Conservation (phyloP, 352 stramenopile genomes). For the Aphanomyces invadans region DNA sequence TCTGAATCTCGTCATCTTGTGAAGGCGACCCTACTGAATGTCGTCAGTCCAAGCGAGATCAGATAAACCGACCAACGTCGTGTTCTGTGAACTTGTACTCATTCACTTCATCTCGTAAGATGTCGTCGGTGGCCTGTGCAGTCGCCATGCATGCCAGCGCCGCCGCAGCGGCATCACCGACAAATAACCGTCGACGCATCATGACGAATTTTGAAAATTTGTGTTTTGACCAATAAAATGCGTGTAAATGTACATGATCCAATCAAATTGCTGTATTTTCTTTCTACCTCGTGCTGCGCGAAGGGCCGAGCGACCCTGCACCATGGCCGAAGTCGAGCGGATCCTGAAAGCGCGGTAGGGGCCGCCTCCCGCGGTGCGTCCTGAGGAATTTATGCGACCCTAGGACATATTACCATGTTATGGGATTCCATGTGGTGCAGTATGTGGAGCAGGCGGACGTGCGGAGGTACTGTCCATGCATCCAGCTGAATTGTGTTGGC, state of each 20-base stretch:
- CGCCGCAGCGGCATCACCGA: not conserved
- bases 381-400: no score
- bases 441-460: conserved; percentile 2
- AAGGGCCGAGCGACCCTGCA: not conserved
- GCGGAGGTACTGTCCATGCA: conserved; percentile 6
- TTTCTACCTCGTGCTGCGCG: no score
- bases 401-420: conserved; percentile 31
- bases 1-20: not conserved
- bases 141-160: not conserved
- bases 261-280: not conserved
- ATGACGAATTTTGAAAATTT: not conserved
- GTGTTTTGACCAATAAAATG: not conserved
- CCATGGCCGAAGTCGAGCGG: conserved; percentile 2
- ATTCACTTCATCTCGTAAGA: not conserved
- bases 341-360: conserved; percentile 12
- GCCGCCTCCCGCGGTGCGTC: no score
- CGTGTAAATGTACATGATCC: not conserved
- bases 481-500: not conserved
- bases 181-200: not conserved
- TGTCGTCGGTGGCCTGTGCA: not conserved
- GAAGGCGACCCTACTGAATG: not conserved
- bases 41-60: not conserved
- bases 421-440: conserved; percentile 22
- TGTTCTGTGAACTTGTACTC: not conserved
- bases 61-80: not conserved